Base-by-base conservation (phyloP, 371 early-diverging fungal species). In the Choanephora cucurbitarum region DNA sequence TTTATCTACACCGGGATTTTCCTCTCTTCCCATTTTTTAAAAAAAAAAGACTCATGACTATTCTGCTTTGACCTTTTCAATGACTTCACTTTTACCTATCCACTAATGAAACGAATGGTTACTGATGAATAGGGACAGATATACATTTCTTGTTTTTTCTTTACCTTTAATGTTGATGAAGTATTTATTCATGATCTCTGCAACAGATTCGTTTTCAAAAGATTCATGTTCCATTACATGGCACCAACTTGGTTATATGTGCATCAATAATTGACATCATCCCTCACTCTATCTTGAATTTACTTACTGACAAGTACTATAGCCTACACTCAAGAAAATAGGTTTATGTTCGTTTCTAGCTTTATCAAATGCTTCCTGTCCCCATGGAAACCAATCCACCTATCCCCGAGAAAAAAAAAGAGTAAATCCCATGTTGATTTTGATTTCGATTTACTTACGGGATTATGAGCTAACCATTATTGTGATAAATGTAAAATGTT, bases 381-480 rank as follows among this genome's bases (percentile, higher is more conserved):
- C 79, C 89, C 89, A 88, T 24, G 89, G 86, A 69, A 75, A 85
- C 89, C 89, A 88, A 60, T 88, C 84, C 11, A 88, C 85, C 64
- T 79, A 22, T 13, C 3, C 32, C 5, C 9, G 13, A 18, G 7
- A 24, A 14, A 14, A 7, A 17, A 19, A 51, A 23, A 5, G 37
- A 11, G 24, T n/a, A 24, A 9, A 41, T 3, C 5, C n/a, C 3
- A 28, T 28, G 7, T 5, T 28, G 28, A 28, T 28, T 28, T 28
- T 18, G 23, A 10, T 7, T 8, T 17, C 15, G 2, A 23, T 34
- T n/a, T 18, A 48, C 62, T 44, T 64, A 76, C 78, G 11, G 78
- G 78, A 49, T 77, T 77, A 49, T 77, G 75, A 18, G 78, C 78
- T 78, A 52, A 41, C 18, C 32, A 54, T n/a, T n/a, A n/a, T n/a